A percentile compares a stretch with the other conserved stretches of the same genome.
These are phyloP conservation scores for Eleusine indica DNA, from an alignment of 176 grass and related monocot genomes.

Conservation along the genomic window DNA sequence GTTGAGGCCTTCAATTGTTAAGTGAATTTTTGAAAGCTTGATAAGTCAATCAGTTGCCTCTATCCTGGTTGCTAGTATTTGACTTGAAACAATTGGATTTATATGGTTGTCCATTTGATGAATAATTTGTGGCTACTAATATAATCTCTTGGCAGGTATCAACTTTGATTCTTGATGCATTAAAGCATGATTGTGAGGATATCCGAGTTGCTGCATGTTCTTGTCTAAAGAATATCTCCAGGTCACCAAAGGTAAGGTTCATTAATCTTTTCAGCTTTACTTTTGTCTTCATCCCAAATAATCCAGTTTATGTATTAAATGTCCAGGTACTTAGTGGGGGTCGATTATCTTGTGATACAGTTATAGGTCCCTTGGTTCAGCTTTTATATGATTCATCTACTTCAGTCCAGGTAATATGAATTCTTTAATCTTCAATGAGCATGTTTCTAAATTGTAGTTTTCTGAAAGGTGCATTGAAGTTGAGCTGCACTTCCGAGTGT, in stretches of 20 bases:
- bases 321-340: constrained; percentile 90
- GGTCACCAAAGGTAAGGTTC: constrained; percentile 76
- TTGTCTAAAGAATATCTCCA: constrained; percentile 96
- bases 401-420: constrained; percentile 78
- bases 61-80: not conserved
- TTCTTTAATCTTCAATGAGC: constrained; percentile 14
- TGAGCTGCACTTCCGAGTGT: constrained; percentile 14
- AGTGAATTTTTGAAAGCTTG: constrained; percentile 1
- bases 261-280: constrained; percentile 29
- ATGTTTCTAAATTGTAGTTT: constrained; percentile 9
- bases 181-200: constrained; percentile 83
- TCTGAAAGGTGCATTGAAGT: not conserved
- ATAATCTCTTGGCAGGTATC: constrained; percentile 56
- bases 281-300: constrained; percentile 37
- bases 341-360: constrained; percentile 70
- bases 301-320: constrained; percentile 38
- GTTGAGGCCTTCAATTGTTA: constrained; percentile 28
- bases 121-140: constrained; percentile 28
- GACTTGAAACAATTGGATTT: constrained; percentile 4
- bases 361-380: constrained; percentile 66
- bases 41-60: constrained; percentile 15
- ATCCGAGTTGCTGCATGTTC: constrained; percentile 84
- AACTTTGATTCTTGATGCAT: constrained; percentile 73
- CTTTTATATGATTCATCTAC: constrained; percentile 79
- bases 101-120: constrained; percentile 8